phyloP scores from a whole-genome alignment of 768 basidiomycete species.

The Crassisporium funariophilum region DNA sequence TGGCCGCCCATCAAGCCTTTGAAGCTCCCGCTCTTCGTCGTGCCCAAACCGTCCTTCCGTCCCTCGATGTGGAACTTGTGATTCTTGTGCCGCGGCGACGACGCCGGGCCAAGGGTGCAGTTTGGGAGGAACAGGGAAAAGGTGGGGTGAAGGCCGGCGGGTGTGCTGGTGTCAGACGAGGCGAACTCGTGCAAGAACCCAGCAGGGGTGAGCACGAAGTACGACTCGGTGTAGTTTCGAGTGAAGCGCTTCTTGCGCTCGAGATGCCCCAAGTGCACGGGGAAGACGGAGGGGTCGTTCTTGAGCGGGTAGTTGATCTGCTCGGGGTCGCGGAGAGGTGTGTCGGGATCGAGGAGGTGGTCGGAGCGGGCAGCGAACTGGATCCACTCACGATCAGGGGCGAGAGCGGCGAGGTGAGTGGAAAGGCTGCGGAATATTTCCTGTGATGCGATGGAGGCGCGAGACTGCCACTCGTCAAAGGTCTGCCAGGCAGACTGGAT shows the following conservation, averaged over 20 bases:
- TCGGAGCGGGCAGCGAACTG: slow-evolving; percentile 91
- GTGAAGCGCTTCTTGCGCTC: slow-evolving; percentile 98
- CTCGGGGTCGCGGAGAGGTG: slow-evolving; percentile 81
- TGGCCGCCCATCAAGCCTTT: slow-evolving; percentile 35
- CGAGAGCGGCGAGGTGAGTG: slow-evolving; percentile 72
- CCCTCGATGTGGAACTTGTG: slow-evolving; percentile 99
- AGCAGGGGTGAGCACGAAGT: slow-evolving; percentile 91
- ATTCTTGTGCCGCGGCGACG: slow-evolving; percentile 59
- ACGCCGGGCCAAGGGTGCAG: slow-evolving; percentile 94
- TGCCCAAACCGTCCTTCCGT: slow-evolving; percentile 77
- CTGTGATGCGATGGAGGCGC: slow-evolving; percentile 73
- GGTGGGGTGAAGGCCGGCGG: slow-evolving; percentile 57
- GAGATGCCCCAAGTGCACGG: slow-evolving; percentile 87
- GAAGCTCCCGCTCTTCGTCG: slow-evolving; percentile 56
- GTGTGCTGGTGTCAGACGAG: slow-evolving; percentile 66
- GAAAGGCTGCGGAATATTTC: slow-evolving; percentile 76
- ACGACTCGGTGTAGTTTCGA: slow-evolving; percentile 79
- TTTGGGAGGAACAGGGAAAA: slow-evolving; percentile 92
- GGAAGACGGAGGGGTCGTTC: slow-evolving; percentile 81
- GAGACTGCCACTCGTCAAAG: slow-evolving; percentile 91
- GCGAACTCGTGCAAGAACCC: slow-evolving; percentile 95
- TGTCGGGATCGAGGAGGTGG: slow-evolving; percentile 96
- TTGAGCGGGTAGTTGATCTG: slow-evolving; percentile 86
- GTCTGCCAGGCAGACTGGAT: slow-evolving; percentile 98
- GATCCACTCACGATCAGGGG: slow-evolving; percentile 94